Percentiles rank a stretch among this genome's conserved stretches.
These are phyloP conservation scores for Sporothrix variecibatus DNA, from an alignment of 2,329 filamentous ascomycete species.

Conservation along the genomic window DNA sequence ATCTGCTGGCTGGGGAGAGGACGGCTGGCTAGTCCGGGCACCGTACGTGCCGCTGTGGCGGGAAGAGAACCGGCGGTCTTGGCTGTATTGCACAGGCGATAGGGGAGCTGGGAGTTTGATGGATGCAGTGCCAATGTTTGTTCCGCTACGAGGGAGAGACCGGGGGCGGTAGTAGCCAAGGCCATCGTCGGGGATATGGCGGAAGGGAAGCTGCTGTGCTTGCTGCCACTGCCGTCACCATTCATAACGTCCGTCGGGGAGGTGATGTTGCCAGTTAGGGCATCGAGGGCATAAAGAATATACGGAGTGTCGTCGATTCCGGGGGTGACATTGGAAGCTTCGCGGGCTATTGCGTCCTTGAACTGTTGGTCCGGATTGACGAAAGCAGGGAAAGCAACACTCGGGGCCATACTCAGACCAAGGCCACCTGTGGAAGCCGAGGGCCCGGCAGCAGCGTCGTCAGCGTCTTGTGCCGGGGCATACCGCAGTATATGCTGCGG, in stretches of 20 bases:
- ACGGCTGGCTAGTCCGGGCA: background rate
- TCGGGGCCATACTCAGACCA: background rate
- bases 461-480: background rate
- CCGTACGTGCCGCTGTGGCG: background rate
- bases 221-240: conserved; percentile 55
- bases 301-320: conserved; percentile 83
- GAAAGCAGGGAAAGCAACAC: conserved; percentile 1
- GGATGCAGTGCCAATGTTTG: conserved; percentile 24
- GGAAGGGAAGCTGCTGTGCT: conserved; percentile 21
- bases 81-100: background rate
- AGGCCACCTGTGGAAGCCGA: background rate
- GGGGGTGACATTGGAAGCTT: conserved; percentile 64
- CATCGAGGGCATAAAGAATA: conserved; percentile 86
- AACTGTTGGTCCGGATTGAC: conserved; percentile 39
- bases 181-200: conserved; percentile 42
- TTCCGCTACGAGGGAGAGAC: background rate
- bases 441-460: background rate
- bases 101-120: conserved; percentile 15
- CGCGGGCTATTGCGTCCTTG: conserved; percentile 55
- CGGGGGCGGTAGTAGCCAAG: conserved; percentile 41
- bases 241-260: background rate
- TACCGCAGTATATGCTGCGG: background rate
- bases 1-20: background rate
- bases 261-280: conserved; percentile 67
- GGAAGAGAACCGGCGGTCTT: conserved; percentile 7